Evolutionary conservation across 345 rosid species (phyloP).

Genomic region (Salix koriyanagi): DNA sequence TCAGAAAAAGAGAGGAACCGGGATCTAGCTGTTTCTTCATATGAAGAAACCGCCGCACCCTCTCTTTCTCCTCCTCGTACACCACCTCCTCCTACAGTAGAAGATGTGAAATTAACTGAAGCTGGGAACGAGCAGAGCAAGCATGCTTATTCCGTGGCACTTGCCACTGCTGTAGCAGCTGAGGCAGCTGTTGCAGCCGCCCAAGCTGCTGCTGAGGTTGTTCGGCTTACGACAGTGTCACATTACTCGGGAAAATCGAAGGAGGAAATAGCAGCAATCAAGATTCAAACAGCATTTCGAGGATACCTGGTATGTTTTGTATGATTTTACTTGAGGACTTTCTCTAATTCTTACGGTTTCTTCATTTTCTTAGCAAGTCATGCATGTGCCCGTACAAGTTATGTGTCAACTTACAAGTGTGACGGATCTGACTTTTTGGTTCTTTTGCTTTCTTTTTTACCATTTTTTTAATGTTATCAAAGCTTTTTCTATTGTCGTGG

Average conservation of each 20-base stretch:
- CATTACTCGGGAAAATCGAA: constrained; percentile 55
- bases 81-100: constrained; percentile 23
- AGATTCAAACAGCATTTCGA: constrained; percentile 82
- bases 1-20: constrained; percentile 38
- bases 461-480: too few species aligned
- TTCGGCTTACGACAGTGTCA: constrained; percentile 22
- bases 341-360: background rate
- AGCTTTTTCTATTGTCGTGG: too few species aligned
- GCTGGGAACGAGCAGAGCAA: constrained; percentile 43
- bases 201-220: constrained; percentile 47
- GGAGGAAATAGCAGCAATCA: constrained; percentile 83
- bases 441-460: too few species aligned
- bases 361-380: background rate
- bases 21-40: constrained; percentile 18
- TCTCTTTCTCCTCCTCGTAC: constrained; percentile 17
- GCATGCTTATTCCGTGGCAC: constrained; percentile 32
- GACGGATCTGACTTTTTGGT: too few species aligned
- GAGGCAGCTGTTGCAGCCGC: constrained; percentile 40
- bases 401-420: too few species aligned
- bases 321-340: background rate
- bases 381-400: too few species aligned
- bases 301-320: constrained; percentile 62
- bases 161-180: constrained; percentile 47
- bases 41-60: constrained; percentile 9
- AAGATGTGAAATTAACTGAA: constrained; percentile 48